phyloP scores from a whole-genome alignment of 2,329 filamentous ascomycete species.

The Exophiala mesophila region DNA sequence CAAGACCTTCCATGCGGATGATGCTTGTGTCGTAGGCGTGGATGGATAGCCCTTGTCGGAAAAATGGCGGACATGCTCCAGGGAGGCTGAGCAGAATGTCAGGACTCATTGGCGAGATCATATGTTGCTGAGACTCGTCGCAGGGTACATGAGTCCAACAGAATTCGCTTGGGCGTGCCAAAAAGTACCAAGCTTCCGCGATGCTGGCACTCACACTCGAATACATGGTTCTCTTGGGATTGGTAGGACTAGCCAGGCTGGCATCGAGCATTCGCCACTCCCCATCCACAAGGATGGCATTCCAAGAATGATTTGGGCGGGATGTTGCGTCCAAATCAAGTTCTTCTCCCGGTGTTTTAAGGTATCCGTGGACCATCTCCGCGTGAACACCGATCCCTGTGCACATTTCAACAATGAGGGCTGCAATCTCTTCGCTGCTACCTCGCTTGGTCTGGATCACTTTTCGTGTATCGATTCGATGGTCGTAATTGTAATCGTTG shows the following conservation, averaged over 20 bases:
- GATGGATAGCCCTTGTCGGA: conserved; percentile 74
- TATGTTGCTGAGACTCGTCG: conserved; percentile 81
- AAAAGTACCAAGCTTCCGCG: conserved; percentile 89
- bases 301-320: conserved; percentile 97
- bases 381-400: conserved; percentile 79
- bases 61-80: conserved; percentile 79
- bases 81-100: conserved; percentile 84
- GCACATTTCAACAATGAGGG: conserved; percentile 91
- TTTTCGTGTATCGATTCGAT: conserved; percentile 65
- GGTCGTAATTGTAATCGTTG: conserved; percentile 34
- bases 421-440: conserved; percentile 82
- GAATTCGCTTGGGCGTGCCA: conserved; percentile 79
- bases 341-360: conserved; percentile 83
- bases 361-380: conserved; percentile 81
- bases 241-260: conserved; percentile 83
- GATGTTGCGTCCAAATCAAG: conserved; percentile 75
- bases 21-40: conserved; percentile 87
- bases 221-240: conserved; percentile 73
- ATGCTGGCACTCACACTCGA: conserved; percentile 64
- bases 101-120: conserved; percentile 80
- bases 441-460: conserved; percentile 80
- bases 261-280: conserved; percentile 98
- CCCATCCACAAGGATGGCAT: conserved; percentile 83
- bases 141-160: conserved; percentile 96
- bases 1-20: conserved; percentile 79